Conservation (phyloP, 148 eudicot genomes). For the Hydrangea macrophylla region DNA sequence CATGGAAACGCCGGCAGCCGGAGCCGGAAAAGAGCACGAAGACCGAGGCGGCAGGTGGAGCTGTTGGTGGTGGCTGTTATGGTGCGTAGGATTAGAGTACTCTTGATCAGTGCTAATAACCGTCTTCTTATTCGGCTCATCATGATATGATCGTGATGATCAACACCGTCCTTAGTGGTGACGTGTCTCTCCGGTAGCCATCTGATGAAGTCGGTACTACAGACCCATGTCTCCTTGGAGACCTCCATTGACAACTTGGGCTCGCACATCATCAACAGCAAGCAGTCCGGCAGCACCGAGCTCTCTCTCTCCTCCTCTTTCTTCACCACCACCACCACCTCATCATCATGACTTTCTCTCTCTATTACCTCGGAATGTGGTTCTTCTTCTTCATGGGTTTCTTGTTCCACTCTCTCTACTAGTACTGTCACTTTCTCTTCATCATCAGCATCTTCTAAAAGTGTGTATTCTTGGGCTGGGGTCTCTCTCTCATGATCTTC, state of each 20-base stretch:
- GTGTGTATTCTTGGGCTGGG: slow-evolving; percentile 5
- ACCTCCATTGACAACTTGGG: slow-evolving; percentile 97
- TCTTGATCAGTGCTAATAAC: slow-evolving; percentile 22
- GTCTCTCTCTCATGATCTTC: slow-evolving; percentile 7
- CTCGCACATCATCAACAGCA: slow-evolving; percentile 86
- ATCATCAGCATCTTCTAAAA: slow-evolving; percentile 1
- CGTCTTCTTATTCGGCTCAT: slow-evolving; percentile 31
- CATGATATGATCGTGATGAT: too few relatives aligned
- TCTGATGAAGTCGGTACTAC: slow-evolving; percentile 67
- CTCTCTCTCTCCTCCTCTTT: slow-evolving; percentile 12
- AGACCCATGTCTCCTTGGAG: slow-evolving; percentile 91
- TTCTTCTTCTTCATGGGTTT: not conserved
- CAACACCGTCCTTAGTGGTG: slow-evolving; percentile 4
- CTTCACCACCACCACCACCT: too few relatives aligned
- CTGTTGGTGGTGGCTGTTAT: not conserved
- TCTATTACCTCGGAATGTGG: not conserved
- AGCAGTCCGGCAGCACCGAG: slow-evolving; percentile 75
- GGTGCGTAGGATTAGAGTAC: slow-evolving; percentile 13
- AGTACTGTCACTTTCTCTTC: slow-evolving; percentile 11
- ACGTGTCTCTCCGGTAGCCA: slow-evolving; percentile 44
- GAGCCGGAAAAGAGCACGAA: slow-evolving; percentile 68
- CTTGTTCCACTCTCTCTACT: not conserved
- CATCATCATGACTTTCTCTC: slow-evolving; percentile 10
- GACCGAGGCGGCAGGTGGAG: slow-evolving; percentile 54
- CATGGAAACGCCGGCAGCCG: slow-evolving; percentile 37